phyloP scores from a whole-genome alignment of 2,329 filamentous ascomycete species.

The Clarireedia paspali region DNA sequence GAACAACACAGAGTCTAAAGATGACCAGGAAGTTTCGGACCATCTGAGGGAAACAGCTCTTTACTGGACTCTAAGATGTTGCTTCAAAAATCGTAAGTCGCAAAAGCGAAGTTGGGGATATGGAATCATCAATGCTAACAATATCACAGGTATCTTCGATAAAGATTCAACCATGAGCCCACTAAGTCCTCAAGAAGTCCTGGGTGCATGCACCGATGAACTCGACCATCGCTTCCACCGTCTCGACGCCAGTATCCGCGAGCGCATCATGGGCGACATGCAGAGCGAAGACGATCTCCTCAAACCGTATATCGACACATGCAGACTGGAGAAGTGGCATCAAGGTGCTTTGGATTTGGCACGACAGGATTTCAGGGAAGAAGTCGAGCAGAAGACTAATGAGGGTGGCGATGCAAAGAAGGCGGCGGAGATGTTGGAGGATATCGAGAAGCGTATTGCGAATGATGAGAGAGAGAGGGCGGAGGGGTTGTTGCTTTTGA shows the following conservation, averaged over 20 bases:
- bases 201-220: conserved; percentile 53
- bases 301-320: conserved; percentile 55
- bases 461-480: conserved; percentile 24
- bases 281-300: conserved; percentile 63
- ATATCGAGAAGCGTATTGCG: conserved; percentile 23
- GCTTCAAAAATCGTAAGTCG: conserved; percentile 57
- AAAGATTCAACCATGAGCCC: conserved; percentile 37
- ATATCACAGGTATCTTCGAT: conserved; percentile 31
- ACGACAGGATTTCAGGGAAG: conserved; percentile 31
- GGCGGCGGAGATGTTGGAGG: conserved; percentile 15
- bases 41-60: conserved; percentile 58
- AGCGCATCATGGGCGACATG: conserved; percentile 65
- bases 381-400: conserved; percentile 24
- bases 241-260: conserved; percentile 55
- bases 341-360: conserved; percentile 33
- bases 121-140: conserved; percentile 13
- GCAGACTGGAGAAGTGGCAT: conserved; percentile 65
- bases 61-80: conserved; percentile 57
- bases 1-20: conserved; percentile 69
- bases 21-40: conserved; percentile 59
- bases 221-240: conserved; percentile 52
- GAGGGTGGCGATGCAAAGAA: conserved; percentile 18
- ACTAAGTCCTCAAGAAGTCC: conserved; percentile 43
- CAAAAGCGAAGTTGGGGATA: conserved; percentile 18
- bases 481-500: conserved; percentile 19